Base-by-base conservation (phyloP, 108 stramenopile genomes). In the Fistulifera pelliculosa region DNA sequence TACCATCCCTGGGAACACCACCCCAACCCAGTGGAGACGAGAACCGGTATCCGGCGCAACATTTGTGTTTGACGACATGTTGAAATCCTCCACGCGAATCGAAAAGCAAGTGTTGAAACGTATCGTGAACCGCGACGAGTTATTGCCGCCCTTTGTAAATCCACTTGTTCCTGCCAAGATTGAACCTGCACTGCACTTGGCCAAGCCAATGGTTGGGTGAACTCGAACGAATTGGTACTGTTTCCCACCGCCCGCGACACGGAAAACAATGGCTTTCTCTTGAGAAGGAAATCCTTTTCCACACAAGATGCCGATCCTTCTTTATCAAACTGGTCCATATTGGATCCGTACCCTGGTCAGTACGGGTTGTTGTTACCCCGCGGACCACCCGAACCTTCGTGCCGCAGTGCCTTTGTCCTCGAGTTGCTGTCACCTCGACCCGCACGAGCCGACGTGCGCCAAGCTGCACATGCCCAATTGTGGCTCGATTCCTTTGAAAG, bases 371-470 rank as follows among this genome's bases (percentile, higher is more conserved):
- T 55, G 26, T 16, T 60, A 26, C 83, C 81, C 10, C 54, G 71
- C 1, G 48, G 60, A 10, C 74, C 87, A 0, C 81, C 87, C 4
- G 87, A 89, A 49, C 68, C 73, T 21, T 52, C 75, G 1, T 56
- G 76, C 35, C 67, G 83, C n/a, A 75, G 76, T 38, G 69, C 53
- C 7, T 76, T 83, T 64, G 77, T 85, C 15, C 42, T 89, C 6
- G 80, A 89, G 60, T 44, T 89, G 15, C 68, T 89, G 26, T 82
- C 76, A 1, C 63, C 78, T 3, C 63, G 81, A 38, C 81, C 83
- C 53, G 63, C 73, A 10, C 38, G 68, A 52, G 81, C 83, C 8
- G 79, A 62, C 16, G 50, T 60, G 1, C 60, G 54, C 24, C 67
- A 74, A 48, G 76, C 81, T 16, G 78, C 76, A 19, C 50, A 64